Percentiles rank a stretch among this genome's conserved stretches.
Evolutionary conservation across 2,329 filamentous ascomycete species (phyloP).

Genomic region (Teratosphaeria epicoccoides): DNA sequence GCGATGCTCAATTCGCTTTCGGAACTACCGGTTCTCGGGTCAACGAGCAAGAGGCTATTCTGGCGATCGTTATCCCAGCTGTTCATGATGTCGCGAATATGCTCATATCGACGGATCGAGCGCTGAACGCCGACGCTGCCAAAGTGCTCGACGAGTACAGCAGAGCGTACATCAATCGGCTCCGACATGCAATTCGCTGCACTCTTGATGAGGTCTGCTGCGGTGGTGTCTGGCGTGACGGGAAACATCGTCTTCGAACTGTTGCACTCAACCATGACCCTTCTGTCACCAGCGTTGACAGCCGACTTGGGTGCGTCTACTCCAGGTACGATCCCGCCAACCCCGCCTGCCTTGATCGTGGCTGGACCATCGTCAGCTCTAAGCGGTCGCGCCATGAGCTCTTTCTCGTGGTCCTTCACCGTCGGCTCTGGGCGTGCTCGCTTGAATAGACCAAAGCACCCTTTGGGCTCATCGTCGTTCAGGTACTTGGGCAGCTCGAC

Average conservation of each 20-base stretch:
- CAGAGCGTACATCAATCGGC: conserved; percentile 50
- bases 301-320: conserved; percentile 71
- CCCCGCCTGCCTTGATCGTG: conserved; percentile 33
- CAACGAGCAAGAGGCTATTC: conserved; percentile 60
- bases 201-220: conserved; percentile 59
- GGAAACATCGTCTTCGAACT: conserved; percentile 60
- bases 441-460: conserved; percentile 28
- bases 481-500: conserved; percentile 11
- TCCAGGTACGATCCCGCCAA: conserved; percentile 39
- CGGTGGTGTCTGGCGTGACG: conserved; percentile 63
- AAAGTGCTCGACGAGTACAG: conserved; percentile 70
- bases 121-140: conserved; percentile 66
- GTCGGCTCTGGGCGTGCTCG: conserved; percentile 20
- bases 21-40: conserved; percentile 42
- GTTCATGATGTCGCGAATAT: conserved; percentile 76
- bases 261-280: conserved; percentile 62
- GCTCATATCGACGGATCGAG: conserved; percentile 74
- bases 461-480: conserved; percentile 13
- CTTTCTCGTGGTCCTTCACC: background rate
- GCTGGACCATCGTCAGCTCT: conserved; percentile 15
- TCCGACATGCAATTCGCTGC: conserved; percentile 54
- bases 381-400: background rate
- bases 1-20: conserved; percentile 53
- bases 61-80: conserved; percentile 80
- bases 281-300: conserved; percentile 65